Evolutionary conservation across 140 eudicot species (phyloP).

Genomic region (Bidens hawaiensis): DNA sequence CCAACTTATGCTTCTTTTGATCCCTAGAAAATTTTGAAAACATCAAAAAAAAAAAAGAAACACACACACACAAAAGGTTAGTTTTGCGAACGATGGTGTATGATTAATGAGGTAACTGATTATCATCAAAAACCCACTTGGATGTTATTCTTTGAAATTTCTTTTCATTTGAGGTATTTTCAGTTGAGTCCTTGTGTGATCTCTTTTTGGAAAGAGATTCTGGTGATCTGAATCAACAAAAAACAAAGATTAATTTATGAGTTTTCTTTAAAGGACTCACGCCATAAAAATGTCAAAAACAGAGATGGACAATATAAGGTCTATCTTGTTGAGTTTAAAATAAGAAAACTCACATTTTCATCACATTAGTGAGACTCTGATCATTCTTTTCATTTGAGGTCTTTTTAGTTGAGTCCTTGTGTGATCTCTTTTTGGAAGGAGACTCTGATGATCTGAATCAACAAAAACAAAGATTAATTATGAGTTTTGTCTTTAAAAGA

Average conservation of each 20-base stretch:
- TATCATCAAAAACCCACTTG: conserved; percentile 36
- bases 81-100: not conserved
- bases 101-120: not conserved
- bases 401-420: conserved; percentile 20
- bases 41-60: not conserved
- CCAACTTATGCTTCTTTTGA: conserved; percentile 49
- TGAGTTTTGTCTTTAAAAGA: no score
- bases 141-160: conserved; percentile 35
- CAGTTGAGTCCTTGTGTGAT: conserved; percentile 24
- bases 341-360: no score
- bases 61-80: conserved; percentile 19
- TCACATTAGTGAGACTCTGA: no score
- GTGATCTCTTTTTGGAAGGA: conserved; percentile 15
- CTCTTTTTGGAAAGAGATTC: conserved; percentile 15
- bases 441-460: conserved; percentile 29
- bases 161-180: conserved; percentile 13
- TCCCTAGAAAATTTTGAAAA: conserved; percentile 42
- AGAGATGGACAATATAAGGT: no score
- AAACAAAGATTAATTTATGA: not conserved
- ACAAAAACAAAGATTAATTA: not conserved
- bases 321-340: no score
- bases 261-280: no score
- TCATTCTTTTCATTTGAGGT: conserved; percentile 19
- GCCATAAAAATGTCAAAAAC: no score
- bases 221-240: conserved; percentile 25